These are phyloP conservation scores for Chrysoporthe deuterocubensis DNA, from an alignment of 2,329 filamentous ascomycete genomes.

Conservation along the genomic window DNA sequence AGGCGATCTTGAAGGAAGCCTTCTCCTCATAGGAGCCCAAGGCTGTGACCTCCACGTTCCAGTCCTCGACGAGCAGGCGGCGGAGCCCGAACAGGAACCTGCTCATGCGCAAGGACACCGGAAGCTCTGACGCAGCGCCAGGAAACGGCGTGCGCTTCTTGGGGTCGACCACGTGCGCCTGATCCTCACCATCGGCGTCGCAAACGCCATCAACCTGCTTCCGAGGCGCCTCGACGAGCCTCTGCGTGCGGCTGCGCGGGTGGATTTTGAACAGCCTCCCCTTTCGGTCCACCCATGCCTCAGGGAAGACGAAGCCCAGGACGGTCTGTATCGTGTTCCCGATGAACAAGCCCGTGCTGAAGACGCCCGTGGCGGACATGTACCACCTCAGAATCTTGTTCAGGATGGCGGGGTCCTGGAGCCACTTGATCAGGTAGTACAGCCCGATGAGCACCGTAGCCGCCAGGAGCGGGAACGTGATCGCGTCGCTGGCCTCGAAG, in stretches of 20 bases:
- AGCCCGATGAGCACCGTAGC: conserved; percentile 71
- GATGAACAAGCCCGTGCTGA: conserved; percentile 73
- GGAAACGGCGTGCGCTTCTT: conserved; percentile 36
- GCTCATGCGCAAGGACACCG: conserved; percentile 33
- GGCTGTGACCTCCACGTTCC: conserved; percentile 54
- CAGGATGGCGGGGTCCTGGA: conserved; percentile 78
- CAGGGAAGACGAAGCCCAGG: conserved; percentile 73
- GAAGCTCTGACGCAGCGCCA: conserved; percentile 26
- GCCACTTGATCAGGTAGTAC: conserved; percentile 88
- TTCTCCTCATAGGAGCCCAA: conserved; percentile 55
- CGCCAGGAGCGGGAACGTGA: conserved; percentile 82
- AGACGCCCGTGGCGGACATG: conserved; percentile 79
- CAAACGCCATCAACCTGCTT: conserved; percentile 27
- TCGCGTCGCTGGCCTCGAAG: conserved; percentile 75
- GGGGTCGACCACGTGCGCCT: conserved; percentile 33
- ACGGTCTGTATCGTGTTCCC: conserved; percentile 71
- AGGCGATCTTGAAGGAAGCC: conserved; percentile 58
- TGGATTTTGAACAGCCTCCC: conserved; percentile 53
- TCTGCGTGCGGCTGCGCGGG: conserved; percentile 44
- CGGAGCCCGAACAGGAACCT: conserved; percentile 55
- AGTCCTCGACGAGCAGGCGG: conserved; percentile 54
- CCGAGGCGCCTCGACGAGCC: conserved; percentile 13
- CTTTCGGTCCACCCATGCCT: conserved; percentile 60
- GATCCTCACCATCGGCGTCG: conserved; percentile 34
- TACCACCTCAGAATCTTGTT: conserved; percentile 85